Conservation (phyloP, 1,284 basidiomycete species). For the Fomes fomentarius region DNA sequence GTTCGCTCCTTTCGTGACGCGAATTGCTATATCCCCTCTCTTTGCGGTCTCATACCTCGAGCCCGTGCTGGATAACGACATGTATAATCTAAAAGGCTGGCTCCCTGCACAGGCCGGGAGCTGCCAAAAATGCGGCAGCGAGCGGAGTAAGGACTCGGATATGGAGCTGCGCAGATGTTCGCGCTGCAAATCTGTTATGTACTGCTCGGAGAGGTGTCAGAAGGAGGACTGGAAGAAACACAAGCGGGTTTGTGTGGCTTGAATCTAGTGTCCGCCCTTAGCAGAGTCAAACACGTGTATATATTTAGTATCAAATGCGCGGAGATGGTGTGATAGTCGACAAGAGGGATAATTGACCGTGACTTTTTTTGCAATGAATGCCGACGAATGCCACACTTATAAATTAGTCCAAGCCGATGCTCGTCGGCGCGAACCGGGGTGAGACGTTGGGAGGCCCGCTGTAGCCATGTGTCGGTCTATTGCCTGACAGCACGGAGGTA, state of each 20-base stretch:
- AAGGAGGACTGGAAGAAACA: slow-evolving; percentile 48
- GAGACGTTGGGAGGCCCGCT: too few relatives aligned
- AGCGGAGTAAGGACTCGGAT: background rate
- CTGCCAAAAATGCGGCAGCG: slow-evolving; percentile 27
- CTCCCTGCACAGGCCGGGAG: slow-evolving; percentile 35
- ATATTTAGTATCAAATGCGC: background rate
- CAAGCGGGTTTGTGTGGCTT: slow-evolving; percentile 23
- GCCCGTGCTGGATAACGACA: slow-evolving; percentile 19
- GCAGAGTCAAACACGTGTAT: background rate
- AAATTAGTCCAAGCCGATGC: too few relatives aligned
- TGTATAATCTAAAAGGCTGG: background rate
- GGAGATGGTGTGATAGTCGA: background rate
- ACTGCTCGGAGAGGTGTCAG: slow-evolving; percentile 49
- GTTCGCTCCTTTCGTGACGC: slow-evolving; percentile 42
- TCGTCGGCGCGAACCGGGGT: too few relatives aligned
- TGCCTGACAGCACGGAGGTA: too few relatives aligned
- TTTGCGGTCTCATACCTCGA: slow-evolving; percentile 51
- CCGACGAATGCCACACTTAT: too few relatives aligned
- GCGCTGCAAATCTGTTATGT: slow-evolving; percentile 41
- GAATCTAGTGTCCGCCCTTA: too few relatives aligned
- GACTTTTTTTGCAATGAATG: too few relatives aligned
- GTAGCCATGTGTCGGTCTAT: too few relatives aligned
- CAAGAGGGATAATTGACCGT: too few relatives aligned
- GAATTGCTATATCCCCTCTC: slow-evolving; percentile 50
- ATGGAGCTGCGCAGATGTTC: slow-evolving; percentile 28